A percentile compares a stretch with the other conserved stretches of the same genome.
phyloP scores from a whole-genome alignment of 768 basidiomycete genomes.

The Auriscalpium microsporum region DNA sequence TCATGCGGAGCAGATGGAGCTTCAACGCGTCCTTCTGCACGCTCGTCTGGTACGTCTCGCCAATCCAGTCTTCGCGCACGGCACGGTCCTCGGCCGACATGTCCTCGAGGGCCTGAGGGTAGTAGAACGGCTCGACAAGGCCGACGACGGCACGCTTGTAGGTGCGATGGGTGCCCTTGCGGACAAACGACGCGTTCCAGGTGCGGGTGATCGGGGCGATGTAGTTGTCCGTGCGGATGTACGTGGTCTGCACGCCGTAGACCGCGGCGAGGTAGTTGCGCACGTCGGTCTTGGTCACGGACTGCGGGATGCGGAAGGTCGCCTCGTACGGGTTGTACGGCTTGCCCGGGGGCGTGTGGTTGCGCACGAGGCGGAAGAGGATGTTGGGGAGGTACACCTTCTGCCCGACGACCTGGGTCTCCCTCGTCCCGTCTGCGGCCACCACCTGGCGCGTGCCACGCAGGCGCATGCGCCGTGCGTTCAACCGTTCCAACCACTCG shows the following conservation, averaged over 20 bases:
- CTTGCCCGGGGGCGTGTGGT: slow-evolving; percentile 64
- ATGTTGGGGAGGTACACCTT: slow-evolving; percentile 87
- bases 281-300: slow-evolving; percentile 87
- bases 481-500: slow-evolving; percentile 53
- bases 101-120: slow-evolving; percentile 74
- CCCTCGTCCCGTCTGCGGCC: slow-evolving; percentile 32
- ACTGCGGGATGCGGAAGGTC: slow-evolving; percentile 86
- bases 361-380: slow-evolving; percentile 74
- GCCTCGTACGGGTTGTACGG: slow-evolving; percentile 94
- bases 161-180: slow-evolving; percentile 35
- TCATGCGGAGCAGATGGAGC: slow-evolving; percentile 26
- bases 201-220: slow-evolving; percentile 42
- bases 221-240: slow-evolving; percentile 94
- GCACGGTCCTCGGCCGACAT: slow-evolving; percentile 51
- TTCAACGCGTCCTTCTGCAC: slow-evolving; percentile 25
- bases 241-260: slow-evolving; percentile 87
- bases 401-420: slow-evolving; percentile 61
- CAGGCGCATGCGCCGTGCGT: slow-evolving; percentile 52
- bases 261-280: slow-evolving; percentile 75
- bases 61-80: slow-evolving; percentile 52
- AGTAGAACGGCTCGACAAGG: slow-evolving; percentile 88
- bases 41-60: slow-evolving; percentile 49
- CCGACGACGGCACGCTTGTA: slow-evolving; percentile 94
- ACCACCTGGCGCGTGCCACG: slow-evolving; percentile 46
- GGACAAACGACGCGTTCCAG: slow-evolving; percentile 17